Conservation (phyloP, 352 stramenopile species). For the Elongisporangium prolatum region DNA sequence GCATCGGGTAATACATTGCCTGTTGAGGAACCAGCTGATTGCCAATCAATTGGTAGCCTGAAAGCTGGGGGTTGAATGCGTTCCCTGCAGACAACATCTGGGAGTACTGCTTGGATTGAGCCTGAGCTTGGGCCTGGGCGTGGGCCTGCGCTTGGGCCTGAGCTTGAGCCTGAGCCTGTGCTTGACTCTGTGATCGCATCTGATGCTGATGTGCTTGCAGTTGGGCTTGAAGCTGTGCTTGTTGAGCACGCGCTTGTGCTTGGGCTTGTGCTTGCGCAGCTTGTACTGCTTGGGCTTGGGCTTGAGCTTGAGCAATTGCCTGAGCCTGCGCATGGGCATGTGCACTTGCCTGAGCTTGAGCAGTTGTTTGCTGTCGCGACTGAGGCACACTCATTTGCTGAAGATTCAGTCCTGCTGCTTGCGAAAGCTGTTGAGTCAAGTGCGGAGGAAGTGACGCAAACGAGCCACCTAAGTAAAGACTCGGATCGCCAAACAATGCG, state of each 20-base stretch:
- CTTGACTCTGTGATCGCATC: slow-evolving; percentile 16
- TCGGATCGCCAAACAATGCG: slow-evolving; percentile 59
- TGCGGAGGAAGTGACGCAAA: slow-evolving; percentile 40
- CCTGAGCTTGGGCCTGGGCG: slow-evolving; percentile 25
- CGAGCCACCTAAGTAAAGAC: slow-evolving; percentile 59
- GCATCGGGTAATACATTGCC: slow-evolving; percentile 53
- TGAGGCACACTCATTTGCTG: slow-evolving; percentile 42
- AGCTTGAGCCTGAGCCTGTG: slow-evolving; percentile 19
- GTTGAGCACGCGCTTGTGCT: slow-evolving; percentile 32
- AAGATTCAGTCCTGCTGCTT: slow-evolving; percentile 30
- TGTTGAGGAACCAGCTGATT: slow-evolving; percentile 62
- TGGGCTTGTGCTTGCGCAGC: slow-evolving; percentile 25
- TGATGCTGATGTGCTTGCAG: slow-evolving; percentile 28
- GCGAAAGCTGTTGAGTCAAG: slow-evolving; percentile 29
- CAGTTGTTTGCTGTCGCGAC: slow-evolving; percentile 32
- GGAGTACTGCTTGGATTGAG: slow-evolving; percentile 63
- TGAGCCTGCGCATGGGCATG: slow-evolving; percentile 45
- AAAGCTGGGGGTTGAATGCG: slow-evolving; percentile 40
- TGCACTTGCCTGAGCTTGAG: slow-evolving; percentile 34
- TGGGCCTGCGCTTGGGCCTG: slow-evolving; percentile 20
- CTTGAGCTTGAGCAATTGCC: slow-evolving; percentile 41
- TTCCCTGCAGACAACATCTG: slow-evolving; percentile 35
- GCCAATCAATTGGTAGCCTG: slow-evolving; percentile 58
- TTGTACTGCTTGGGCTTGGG: slow-evolving; percentile 20
- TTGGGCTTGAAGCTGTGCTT: slow-evolving; percentile 47